phyloP scores from a whole-genome alignment of 2,329 filamentous ascomycete genomes.

The Aspergillus ibericus region DNA sequence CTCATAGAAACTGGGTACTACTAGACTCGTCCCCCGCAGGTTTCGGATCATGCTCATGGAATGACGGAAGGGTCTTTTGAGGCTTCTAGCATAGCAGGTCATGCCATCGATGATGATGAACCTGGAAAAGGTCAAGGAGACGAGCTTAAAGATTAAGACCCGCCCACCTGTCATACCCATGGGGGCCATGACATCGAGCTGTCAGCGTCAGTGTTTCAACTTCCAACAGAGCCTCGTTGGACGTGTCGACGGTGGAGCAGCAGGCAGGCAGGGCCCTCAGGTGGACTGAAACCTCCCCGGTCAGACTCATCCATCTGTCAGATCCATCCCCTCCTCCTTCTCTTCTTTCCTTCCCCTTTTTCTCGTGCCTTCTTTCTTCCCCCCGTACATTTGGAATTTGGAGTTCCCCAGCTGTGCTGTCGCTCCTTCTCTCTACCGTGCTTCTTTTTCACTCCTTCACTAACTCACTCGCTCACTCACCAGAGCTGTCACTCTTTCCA shows the following conservation, averaged over 20 bases:
- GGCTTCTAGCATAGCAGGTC: no score
- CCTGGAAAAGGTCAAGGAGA: background rate
- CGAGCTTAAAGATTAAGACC: background rate
- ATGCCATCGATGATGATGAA: no score
- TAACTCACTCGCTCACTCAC: conserved; percentile 5
- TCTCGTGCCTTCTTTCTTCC: background rate
- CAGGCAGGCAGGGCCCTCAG: no score
- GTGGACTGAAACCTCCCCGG: background rate
- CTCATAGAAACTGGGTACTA: no score
- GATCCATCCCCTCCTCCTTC: background rate
- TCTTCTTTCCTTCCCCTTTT: background rate
- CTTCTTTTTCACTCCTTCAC: conserved; percentile 12
- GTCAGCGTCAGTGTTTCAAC: background rate
- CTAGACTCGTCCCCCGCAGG: background rate
- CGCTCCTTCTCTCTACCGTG: conserved; percentile 20
- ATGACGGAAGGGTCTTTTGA: background rate
- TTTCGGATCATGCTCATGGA: background rate
- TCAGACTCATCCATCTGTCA: background rate
- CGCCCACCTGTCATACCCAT: background rate
- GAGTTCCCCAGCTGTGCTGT: conserved; percentile 17
- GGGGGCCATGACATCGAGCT: background rate
- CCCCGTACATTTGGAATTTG: conserved; percentile 9
- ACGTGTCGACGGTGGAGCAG: background rate
- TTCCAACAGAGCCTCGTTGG: background rate
- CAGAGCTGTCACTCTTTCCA: conserved; percentile 38